A percentile compares a stretch with the other conserved stretches of the same genome.
Conservation (phyloP, 306 rosid genomes). For the Albizia julibrissin region DNA sequence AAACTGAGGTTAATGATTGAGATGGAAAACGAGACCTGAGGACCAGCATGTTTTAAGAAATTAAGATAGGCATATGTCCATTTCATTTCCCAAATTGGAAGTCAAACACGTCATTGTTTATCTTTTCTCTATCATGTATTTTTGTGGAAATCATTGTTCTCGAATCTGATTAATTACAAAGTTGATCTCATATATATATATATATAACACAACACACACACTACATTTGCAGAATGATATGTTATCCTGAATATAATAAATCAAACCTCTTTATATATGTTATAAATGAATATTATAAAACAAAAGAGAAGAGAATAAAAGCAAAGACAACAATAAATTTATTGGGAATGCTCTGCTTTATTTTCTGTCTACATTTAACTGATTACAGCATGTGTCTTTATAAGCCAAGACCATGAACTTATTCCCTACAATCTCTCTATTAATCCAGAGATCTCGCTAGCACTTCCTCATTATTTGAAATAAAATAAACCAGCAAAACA, state of each 20-base stretch:
- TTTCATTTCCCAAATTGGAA: neutral
- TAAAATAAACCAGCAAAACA: too few relatives aligned
- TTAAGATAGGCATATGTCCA: neutral
- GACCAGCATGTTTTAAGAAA: neutral
- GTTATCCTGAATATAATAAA: neutral
- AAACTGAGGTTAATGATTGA: neutral
- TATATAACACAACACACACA: too few relatives aligned
- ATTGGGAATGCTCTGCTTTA: too few relatives aligned
- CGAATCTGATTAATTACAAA: neutral
- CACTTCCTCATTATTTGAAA: too few relatives aligned
- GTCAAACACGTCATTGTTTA: neutral
- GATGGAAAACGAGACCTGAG: neutral
- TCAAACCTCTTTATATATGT: neutral
- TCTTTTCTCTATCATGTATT: neutral
- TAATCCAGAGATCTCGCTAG: too few relatives aligned
- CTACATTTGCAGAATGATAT: neutral
- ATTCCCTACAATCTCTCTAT: too few relatives aligned
- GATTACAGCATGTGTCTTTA: too few relatives aligned
- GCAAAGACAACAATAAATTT: too few relatives aligned
- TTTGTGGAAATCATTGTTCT: neutral
- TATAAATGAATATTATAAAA: too few relatives aligned
- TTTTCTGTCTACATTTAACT: too few relatives aligned
- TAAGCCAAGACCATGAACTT: too few relatives aligned
- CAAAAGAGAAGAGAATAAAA: too few relatives aligned
- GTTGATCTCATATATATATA: neutral